Percentiles rank a stretch among this genome's conserved stretches.
phyloP scores from a whole-genome alignment of 805 yeast genomes.

The Candida endomychidarum region DNA sequence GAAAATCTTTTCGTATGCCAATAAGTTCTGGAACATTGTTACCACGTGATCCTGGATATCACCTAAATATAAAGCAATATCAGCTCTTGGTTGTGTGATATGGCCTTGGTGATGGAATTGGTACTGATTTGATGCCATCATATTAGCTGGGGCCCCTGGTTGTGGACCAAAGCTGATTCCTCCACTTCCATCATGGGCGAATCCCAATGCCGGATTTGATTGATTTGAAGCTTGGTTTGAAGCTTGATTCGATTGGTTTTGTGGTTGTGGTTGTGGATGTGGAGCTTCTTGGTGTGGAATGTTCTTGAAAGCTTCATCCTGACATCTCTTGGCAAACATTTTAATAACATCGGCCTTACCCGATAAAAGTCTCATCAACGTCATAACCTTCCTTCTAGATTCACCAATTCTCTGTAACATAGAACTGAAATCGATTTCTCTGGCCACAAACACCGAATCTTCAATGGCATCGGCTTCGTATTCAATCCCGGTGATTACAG shows the following conservation, averaged over 20 bases:
- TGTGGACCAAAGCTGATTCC: slow-evolving; percentile 38
- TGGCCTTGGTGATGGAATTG: slow-evolving; percentile 19
- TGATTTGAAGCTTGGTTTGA: slow-evolving; percentile 6
- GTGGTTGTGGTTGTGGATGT: neutral
- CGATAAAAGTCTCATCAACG: slow-evolving; percentile 80
- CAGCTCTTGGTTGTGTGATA: slow-evolving; percentile 70
- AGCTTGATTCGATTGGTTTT: too few species aligned
- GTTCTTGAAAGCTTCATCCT: slow-evolving; percentile 50
- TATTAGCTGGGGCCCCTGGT: slow-evolving; percentile 32
- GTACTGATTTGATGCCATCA: slow-evolving; percentile 17
- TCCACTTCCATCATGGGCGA: slow-evolving; percentile 17
- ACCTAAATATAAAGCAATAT: slow-evolving; percentile 87
- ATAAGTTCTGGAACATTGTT: slow-evolving; percentile 89
- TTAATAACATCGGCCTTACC: slow-evolving; percentile 96
- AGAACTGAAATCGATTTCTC: slow-evolving; percentile 68
- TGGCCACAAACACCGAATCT: slow-evolving; percentile 79
- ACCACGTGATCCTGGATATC: slow-evolving; percentile 97
- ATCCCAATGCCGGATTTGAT: slow-evolving; percentile 13
- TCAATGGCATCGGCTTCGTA: slow-evolving; percentile 82
- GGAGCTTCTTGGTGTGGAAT: slow-evolving; percentile 21
- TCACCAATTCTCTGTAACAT: slow-evolving; percentile 87
- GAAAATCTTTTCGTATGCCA: slow-evolving; percentile 90
- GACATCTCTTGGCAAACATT: slow-evolving; percentile 94
- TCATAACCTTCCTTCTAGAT: slow-evolving; percentile 88
- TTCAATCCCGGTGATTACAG: slow-evolving; percentile 74